Conservation (phyloP, 2,329 filamentous ascomycete species). For the Fusarium protoensiforme region DNA sequence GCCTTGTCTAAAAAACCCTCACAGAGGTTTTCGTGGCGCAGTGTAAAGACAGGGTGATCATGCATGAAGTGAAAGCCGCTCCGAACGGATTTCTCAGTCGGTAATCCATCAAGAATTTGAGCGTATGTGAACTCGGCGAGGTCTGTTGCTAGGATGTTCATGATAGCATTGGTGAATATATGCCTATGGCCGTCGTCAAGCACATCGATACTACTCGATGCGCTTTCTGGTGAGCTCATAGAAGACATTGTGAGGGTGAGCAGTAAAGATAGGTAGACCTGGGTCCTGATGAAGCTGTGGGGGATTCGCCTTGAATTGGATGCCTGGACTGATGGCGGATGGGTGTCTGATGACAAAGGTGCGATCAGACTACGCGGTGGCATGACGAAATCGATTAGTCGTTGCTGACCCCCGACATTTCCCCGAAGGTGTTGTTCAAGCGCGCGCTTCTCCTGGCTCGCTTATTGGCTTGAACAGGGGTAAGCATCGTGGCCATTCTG, state of each 20-base stretch:
- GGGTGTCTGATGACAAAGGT: not conserved
- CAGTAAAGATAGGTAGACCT: not conserved
- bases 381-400: too few species aligned
- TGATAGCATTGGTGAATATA: not conserved
- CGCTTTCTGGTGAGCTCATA: not conserved
- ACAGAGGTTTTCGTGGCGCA: not conserved
- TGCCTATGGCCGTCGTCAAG: not conserved
- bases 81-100: not conserved
- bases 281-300: not conserved
- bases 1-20: constrained; percentile 12
- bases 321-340: not conserved
- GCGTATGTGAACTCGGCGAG: constrained; percentile 3
- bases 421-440: too few species aligned
- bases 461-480: not conserved
- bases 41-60: not conserved
- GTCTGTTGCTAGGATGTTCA: not conserved
- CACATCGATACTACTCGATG: not conserved
- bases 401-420: too few species aligned
- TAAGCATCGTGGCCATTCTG: not conserved
- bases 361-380: not conserved
- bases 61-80: not conserved
- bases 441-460: not conserved
- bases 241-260: not conserved
- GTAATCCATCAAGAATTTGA: constrained; percentile 25
- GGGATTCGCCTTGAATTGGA: not conserved